Conservation (phyloP, 495 filamentous ascomycete species). For the Pyronema omphalodes region DNA sequence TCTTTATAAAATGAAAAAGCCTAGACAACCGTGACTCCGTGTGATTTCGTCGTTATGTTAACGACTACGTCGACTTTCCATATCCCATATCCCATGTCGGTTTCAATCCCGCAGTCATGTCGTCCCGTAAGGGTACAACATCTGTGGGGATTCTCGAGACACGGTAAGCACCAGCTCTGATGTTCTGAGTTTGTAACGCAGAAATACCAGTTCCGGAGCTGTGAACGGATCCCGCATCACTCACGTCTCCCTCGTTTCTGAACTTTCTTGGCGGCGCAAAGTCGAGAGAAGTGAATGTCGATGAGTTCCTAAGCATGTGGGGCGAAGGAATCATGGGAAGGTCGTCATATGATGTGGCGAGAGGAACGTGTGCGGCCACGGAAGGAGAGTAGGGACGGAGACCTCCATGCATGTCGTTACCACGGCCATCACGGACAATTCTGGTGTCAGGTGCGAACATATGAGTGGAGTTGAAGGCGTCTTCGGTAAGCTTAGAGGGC, state of each 20-base stretch:
- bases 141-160: constrained; percentile 71
- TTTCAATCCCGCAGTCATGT: constrained; percentile 49
- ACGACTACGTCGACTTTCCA: background rate
- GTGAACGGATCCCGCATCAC: constrained; percentile 78
- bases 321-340: constrained; percentile 71
- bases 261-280: constrained; percentile 89
- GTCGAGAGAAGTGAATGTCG: constrained; percentile 75
- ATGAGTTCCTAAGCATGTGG: constrained; percentile 71
- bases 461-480: constrained; percentile 53
- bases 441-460: constrained; percentile 79
- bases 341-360: constrained; percentile 73
- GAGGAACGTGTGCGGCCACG: constrained; percentile 51
- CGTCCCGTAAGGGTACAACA: constrained; percentile 61
- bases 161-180: constrained; percentile 77
- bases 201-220: constrained; percentile 71
- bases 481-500: constrained; percentile 70
- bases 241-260: constrained; percentile 48
- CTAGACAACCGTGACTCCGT: too few relatives aligned
- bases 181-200: constrained; percentile 46
- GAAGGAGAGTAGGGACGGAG: constrained; percentile 51
- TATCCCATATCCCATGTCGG: constrained; percentile 45
- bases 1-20: too few relatives aligned
- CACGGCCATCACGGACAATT: constrained; percentile 55
- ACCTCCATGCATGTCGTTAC: constrained; percentile 51
- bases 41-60: too few relatives aligned